Conservation (phyloP, 2,329 filamentous ascomycete genomes). For the Stachybotrys elegans region DNA sequence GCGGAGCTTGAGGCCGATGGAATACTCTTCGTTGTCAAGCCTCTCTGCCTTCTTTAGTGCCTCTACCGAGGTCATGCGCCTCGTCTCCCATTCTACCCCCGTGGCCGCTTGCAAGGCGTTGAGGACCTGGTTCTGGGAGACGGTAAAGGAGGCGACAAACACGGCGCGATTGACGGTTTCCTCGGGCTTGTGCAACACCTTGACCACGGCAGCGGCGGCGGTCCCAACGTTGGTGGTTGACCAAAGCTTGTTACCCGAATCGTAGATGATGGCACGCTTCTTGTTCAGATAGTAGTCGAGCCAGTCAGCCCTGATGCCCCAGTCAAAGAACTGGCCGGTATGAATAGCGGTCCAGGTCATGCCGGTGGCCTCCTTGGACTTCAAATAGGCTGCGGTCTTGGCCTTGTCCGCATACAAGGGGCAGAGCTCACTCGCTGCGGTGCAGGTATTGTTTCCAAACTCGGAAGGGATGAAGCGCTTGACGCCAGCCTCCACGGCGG, state of each 20-base stretch:
- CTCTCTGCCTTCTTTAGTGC: slow-evolving; percentile 19
- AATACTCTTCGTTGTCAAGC: neutral
- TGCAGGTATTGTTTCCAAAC: slow-evolving; percentile 21
- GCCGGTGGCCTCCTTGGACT: slow-evolving; percentile 16
- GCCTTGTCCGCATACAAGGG: slow-evolving; percentile 4
- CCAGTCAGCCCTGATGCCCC: slow-evolving; percentile 16
- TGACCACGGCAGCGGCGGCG: slow-evolving; percentile 10
- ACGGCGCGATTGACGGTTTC: slow-evolving; percentile 12
- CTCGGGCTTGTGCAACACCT: slow-evolving; percentile 7
- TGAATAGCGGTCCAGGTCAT: slow-evolving; percentile 49
- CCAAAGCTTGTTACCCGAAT: slow-evolving; percentile 9
- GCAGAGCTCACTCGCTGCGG: neutral
- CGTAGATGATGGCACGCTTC: slow-evolving; percentile 24
- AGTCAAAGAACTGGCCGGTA: slow-evolving; percentile 49
- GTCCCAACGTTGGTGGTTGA: slow-evolving; percentile 9
- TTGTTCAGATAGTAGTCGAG: slow-evolving; percentile 29
- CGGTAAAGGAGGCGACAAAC: slow-evolving; percentile 35
- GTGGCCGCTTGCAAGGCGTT: slow-evolving; percentile 4
- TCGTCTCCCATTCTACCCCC: slow-evolving; percentile 2
- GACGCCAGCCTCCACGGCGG: slow-evolving; percentile 32
- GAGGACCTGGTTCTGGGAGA: slow-evolving; percentile 44
- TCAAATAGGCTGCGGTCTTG: slow-evolving; percentile 15
- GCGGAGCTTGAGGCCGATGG: neutral
- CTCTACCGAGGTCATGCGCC: slow-evolving; percentile 19
- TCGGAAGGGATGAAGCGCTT: slow-evolving; percentile 43